phyloP scores from a whole-genome alignment of 495 filamentous ascomycete genomes.

The Neurospora africana region DNA sequence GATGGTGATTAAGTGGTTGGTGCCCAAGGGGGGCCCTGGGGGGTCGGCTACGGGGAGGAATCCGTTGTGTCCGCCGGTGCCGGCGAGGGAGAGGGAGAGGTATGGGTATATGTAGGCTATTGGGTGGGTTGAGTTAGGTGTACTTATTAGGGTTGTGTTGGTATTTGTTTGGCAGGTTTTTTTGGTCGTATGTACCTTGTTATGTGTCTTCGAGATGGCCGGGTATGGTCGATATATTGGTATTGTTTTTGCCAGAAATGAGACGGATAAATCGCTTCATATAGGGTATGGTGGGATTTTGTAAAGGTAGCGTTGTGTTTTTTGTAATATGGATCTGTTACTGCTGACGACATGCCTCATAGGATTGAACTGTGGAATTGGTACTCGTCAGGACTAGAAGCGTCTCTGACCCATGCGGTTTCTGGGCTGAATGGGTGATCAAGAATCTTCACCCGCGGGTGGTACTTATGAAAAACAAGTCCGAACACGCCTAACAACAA shows the following conservation, averaged over 20 bases:
- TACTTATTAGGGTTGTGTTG: no score
- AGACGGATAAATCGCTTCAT: background rate
- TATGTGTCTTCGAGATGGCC: background rate
- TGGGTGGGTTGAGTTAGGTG: no score
- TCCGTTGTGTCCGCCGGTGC: background rate
- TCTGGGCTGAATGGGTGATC: no score
- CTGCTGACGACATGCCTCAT: background rate
- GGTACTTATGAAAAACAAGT: no score
- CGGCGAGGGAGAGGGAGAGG: background rate
- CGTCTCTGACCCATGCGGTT: no score
- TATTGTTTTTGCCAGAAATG: rapidly evolving
- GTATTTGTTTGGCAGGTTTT: no score
- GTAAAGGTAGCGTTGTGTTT: background rate
- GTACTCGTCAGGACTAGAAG: no score
- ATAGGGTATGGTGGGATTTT: background rate
- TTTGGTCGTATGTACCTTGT: background rate
- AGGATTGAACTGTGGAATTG: no score
- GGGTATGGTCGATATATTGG: background rate
- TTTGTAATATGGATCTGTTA: background rate
- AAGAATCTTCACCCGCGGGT: no score
- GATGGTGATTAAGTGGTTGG: background rate
- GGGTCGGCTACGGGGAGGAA: background rate
- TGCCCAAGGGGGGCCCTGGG: background rate
- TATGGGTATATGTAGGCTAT: background rate
- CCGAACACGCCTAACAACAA: no score